A percentile compares a stretch with the other conserved stretches of the same genome.
These are phyloP conservation scores for Skeletonema menzelii DNA, from an alignment of 108 stramenopile genomes.

Conservation along the genomic window DNA sequence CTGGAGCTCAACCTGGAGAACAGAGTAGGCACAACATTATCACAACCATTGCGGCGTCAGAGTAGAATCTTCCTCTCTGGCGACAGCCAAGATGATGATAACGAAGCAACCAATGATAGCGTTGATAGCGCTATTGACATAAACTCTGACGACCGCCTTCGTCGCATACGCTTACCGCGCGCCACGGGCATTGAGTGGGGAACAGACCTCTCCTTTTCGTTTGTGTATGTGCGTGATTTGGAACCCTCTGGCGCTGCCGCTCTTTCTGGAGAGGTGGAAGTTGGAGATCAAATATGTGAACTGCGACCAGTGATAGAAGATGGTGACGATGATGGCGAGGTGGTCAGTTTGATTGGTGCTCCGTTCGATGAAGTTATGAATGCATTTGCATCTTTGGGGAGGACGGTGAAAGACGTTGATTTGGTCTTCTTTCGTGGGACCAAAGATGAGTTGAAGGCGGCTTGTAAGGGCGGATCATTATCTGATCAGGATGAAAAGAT, in stretches of 20 bases:
- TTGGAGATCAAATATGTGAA: conserved; percentile 88
- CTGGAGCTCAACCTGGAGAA: no score
- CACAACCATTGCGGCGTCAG: no score
- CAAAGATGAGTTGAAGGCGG: conserved; percentile 81
- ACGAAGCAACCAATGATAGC: background rate
- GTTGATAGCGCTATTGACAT: conserved; percentile 48
- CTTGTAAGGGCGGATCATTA: conserved; percentile 38
- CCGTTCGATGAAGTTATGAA: conserved; percentile 90
- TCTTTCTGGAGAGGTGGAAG: conserved; percentile 58
- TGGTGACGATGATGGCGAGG: conserved; percentile 19
- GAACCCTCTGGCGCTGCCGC: conserved; percentile 82
- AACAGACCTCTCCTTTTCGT: conserved; percentile 90
- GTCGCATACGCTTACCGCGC: conserved; percentile 72
- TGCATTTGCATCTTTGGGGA: conserved; percentile 73
- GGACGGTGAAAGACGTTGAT: conserved; percentile 66
- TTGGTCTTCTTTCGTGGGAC: conserved; percentile 90
- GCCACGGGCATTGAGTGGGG: conserved; percentile 94
- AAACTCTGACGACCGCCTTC: conserved; percentile 65
- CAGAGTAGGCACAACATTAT: no score
- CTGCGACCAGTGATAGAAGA: conserved; percentile 49
- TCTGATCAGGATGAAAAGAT: conserved; percentile 37
- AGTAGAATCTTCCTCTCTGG: background rate
- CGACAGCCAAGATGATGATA: background rate
- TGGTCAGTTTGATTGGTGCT: conserved; percentile 70
- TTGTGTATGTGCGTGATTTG: conserved; percentile 89